Conservation (phyloP, 768 basidiomycete species). For the Suillus lakei region DNA sequence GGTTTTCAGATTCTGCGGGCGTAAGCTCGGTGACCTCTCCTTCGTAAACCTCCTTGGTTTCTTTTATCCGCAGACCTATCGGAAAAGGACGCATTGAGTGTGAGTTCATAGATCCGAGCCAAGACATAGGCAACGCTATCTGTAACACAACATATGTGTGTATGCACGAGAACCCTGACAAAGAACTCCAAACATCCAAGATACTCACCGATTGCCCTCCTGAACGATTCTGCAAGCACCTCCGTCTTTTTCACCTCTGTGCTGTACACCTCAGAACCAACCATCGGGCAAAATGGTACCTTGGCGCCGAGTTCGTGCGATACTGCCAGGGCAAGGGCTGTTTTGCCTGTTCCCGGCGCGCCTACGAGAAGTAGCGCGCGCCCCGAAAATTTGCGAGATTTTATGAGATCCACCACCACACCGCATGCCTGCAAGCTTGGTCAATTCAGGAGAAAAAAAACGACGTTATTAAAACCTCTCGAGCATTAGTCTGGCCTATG, state of each 20-base stretch:
- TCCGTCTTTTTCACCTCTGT: constrained; percentile 99
- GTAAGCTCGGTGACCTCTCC: constrained; percentile 98
- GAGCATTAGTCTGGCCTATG: constrained; percentile 86
- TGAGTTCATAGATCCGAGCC: neutral
- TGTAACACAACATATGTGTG: neutral
- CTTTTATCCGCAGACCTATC: constrained; percentile 94
- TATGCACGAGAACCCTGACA: neutral
- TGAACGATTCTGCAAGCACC: constrained; percentile 92
- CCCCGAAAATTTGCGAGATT: constrained; percentile 92
- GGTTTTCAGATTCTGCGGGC: constrained; percentile 96
- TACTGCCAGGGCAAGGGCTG: constrained; percentile 93
- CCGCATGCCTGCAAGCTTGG: constrained; percentile 74
- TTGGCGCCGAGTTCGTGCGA: constrained; percentile 94
- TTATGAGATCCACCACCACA: constrained; percentile 86
- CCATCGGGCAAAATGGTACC: constrained; percentile 99
- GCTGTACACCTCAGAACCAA: constrained; percentile 95
- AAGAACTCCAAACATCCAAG: neutral
- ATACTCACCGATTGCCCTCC: constrained; percentile 89
- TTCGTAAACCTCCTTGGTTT: constrained; percentile 98
- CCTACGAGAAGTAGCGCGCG: constrained; percentile 91
- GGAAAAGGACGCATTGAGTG: neutral
- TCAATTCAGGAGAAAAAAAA: neutral
- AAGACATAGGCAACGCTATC: neutral
- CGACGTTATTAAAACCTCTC: constrained; percentile 64
- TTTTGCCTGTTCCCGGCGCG: constrained; percentile 97